A percentile compares a stretch with the other conserved stretches of the same genome.
Conservation (phyloP, 2,329 filamentous ascomycete species). For the Nemania bipapillata region DNA sequence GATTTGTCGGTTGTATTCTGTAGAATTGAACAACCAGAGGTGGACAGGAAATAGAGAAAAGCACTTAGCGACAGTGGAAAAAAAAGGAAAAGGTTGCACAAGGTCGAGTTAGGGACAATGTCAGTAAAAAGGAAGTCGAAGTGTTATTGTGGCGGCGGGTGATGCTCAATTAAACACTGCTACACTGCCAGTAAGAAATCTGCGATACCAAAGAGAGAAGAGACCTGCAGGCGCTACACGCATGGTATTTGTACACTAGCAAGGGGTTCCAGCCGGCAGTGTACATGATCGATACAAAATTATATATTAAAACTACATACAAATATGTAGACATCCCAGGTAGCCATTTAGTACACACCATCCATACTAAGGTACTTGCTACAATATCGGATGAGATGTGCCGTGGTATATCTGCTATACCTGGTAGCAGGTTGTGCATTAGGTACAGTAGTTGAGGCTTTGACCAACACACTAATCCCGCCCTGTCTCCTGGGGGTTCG, state of each 20-base stretch:
- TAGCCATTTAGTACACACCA: not conserved
- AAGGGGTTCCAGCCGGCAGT: not conserved
- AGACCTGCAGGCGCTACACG: slow-evolving; percentile 6
- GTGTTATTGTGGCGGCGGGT: slow-evolving; percentile 27
- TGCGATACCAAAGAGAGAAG: not conserved
- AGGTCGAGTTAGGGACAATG: slow-evolving; percentile 25
- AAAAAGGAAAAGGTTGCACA: slow-evolving; percentile 22
- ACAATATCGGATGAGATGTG: slow-evolving; percentile 29
- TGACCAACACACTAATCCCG: not conserved
- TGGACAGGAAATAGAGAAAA: not conserved
- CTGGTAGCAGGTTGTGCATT: not conserved
- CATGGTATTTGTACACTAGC: not conserved
- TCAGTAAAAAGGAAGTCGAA: slow-evolving; percentile 4
- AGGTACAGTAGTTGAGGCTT: not conserved
- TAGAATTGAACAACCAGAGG: not conserved
- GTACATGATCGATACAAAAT: slow-evolving; percentile 12
- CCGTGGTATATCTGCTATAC: slow-evolving; percentile 17
- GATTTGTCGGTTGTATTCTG: not conserved
- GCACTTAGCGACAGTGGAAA: slow-evolving; percentile 15
- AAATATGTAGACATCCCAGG: too few relatives aligned
- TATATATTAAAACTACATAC: not conserved
- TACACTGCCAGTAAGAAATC: slow-evolving; percentile 18
- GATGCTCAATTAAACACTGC: slow-evolving; percentile 29
- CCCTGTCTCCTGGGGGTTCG: not conserved
- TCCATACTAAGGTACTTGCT: not conserved